A percentile compares a stretch with the other conserved stretches of the same genome.
Evolutionary conservation across 306 rosid species (phyloP).

Genomic region (Inga leiocalycina): DNA sequence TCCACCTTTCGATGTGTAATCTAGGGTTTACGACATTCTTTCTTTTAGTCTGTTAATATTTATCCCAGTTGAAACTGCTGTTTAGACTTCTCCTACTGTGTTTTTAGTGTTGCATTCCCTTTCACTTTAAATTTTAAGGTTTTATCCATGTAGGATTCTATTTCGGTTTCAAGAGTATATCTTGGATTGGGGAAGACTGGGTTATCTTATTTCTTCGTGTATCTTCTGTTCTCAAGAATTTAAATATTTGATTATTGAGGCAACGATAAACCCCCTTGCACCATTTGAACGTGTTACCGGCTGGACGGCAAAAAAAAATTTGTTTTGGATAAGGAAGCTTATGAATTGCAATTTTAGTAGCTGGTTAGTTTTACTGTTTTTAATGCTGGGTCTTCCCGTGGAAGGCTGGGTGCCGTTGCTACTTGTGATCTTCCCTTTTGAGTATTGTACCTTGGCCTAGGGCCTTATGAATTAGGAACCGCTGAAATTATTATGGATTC

Average conservation of each 20-base stretch:
- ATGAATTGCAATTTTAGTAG: neutral
- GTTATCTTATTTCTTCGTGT: neutral
- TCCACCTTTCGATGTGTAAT: neutral
- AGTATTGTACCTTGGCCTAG: neutral
- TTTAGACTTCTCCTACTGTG: neutral
- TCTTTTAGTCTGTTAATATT: neutral
- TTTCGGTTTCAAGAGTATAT: neutral
- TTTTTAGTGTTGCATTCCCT: neutral
- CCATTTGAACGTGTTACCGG: neutral
- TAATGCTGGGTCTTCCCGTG: conserved; percentile 2
- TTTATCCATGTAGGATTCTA: neutral
- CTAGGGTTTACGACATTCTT: conserved; percentile 30
- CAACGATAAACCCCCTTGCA: neutral
- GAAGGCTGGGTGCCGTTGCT: neutral
- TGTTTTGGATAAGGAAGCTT: neutral
- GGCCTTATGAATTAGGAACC: conserved; percentile 7
- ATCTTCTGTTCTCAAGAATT: neutral
- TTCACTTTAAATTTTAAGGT: neutral
- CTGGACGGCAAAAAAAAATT: neutral
- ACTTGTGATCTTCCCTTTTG: conserved; percentile 6
- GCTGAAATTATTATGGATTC: neutral
- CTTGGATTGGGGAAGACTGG: neutral
- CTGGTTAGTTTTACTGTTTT: neutral
- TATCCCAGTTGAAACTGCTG: neutral
- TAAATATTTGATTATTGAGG: neutral